Evolutionary conservation across 345 rosid genomes (phyloP).

Genomic region (Boechera retrofracta): DNA sequence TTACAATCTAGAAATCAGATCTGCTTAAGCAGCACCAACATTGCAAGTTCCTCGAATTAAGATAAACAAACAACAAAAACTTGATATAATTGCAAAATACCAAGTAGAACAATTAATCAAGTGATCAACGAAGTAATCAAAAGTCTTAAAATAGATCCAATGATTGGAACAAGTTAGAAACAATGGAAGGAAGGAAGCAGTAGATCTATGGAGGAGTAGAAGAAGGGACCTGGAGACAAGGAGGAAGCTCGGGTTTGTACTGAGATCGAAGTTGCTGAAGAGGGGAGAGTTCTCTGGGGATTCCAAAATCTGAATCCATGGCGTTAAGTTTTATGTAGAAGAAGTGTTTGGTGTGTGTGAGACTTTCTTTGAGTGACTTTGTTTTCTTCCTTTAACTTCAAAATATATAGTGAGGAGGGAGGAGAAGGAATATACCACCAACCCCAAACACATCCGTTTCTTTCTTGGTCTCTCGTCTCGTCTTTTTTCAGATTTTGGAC

Average conservation of each 20-base stretch:
- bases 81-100: not conserved
- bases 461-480: not conserved
- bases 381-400: not conserved
- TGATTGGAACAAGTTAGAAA: not conserved
- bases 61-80: constrained; percentile 5
- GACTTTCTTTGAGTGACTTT: constrained; percentile 25
- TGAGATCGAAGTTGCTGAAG: constrained; percentile 85
- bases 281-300: constrained; percentile 88
- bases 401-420: constrained; percentile 30
- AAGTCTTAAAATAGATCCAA: constrained; percentile 21
- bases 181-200: not conserved
- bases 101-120: not conserved
- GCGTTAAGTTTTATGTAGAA: constrained; percentile 22
- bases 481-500: constrained; percentile 18
- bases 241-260: constrained; percentile 87
- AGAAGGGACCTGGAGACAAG: constrained; percentile 80
- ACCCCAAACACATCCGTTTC: constrained; percentile 18
- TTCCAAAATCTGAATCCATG: constrained; percentile 98
- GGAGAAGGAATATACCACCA: constrained; percentile 38
- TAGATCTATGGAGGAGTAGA: constrained; percentile 1
- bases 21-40: constrained; percentile 33
- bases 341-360: constrained; percentile 31
- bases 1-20: constrained; percentile 27
- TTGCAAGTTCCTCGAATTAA: not conserved
- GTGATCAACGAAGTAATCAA: not conserved